Conservation (phyloP, 2,329 filamentous ascomycete species). For the Ophiostoma ips region DNA sequence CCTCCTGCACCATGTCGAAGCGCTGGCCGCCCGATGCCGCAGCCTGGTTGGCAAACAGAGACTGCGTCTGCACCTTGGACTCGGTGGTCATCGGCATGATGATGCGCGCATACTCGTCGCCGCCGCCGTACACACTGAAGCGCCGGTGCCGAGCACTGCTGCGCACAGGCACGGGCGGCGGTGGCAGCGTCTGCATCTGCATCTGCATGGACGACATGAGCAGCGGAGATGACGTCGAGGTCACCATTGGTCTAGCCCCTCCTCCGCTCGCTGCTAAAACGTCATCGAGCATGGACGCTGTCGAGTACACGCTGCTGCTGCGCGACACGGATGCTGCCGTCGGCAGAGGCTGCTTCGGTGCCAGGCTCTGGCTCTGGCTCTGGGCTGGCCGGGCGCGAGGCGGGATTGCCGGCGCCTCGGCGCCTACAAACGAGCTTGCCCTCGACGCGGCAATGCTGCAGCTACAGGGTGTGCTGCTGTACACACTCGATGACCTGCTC, state of each 20-base stretch:
- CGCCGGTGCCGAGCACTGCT: constrained; percentile 9
- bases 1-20: constrained; percentile 9
- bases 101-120: constrained; percentile 7
- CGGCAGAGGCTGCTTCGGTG: not conserved
- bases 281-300: not conserved
- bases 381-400: not conserved
- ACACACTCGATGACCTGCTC: constrained; percentile 6
- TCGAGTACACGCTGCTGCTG: constrained; percentile 10
- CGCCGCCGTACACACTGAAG: constrained; percentile 12
- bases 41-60: not conserved
- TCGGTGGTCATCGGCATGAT: no score
- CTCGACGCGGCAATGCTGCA: not conserved
- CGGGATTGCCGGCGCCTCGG: constrained; percentile 2
- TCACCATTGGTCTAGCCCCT: no score
- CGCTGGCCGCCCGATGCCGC: not conserved
- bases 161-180: constrained; percentile 4
- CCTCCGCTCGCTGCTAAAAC: not conserved
- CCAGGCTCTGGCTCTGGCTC: not conserved
- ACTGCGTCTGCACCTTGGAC: not conserved
- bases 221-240: not conserved
- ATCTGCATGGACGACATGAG: not conserved
- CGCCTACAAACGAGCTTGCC: not conserved
- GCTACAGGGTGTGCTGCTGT: not conserved
- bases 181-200: not conserved
- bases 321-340: not conserved